A percentile compares a stretch with the other conserved stretches of the same genome.
Evolutionary conservation across 2,329 filamentous ascomycete genomes (phyloP).

Genomic region (Aureobasidium sp.): DNA sequence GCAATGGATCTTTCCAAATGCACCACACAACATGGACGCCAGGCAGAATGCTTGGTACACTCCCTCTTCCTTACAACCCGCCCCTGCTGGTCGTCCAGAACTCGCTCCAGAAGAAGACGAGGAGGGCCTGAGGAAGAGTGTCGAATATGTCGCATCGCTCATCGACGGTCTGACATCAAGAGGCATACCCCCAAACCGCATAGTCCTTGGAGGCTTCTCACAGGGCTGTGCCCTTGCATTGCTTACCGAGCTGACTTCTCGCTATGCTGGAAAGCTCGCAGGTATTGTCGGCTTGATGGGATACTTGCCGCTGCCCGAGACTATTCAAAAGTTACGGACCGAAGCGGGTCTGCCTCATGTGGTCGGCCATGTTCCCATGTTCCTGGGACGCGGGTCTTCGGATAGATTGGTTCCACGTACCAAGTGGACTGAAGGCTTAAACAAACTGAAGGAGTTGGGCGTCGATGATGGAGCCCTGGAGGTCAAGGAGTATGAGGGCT

Average conservation of each 20-base stretch:
- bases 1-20: conserved; percentile 44
- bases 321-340: conserved; percentile 31
- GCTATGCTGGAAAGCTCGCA: conserved; percentile 32
- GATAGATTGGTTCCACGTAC: conserved; percentile 41
- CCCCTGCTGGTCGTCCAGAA: conserved; percentile 31
- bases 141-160: conserved; percentile 33
- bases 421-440: conserved; percentile 34
- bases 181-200: conserved; percentile 34
- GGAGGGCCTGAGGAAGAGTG: conserved; percentile 32
- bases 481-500: conserved; percentile 39
- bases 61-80: conserved; percentile 32
- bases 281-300: conserved; percentile 38
- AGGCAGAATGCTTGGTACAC: conserved; percentile 40
- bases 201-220: conserved; percentile 41
- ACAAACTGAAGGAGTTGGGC: conserved; percentile 32
- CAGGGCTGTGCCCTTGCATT: conserved; percentile 40
- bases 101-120: conserved; percentile 40
- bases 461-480: conserved; percentile 31
- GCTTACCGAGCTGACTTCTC: conserved; percentile 33
- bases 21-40: conserved; percentile 37
- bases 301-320: conserved; percentile 37
- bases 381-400: conserved; percentile 38
- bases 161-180: conserved; percentile 34
- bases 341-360: conserved; percentile 27
- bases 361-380: conserved; percentile 33